phyloP scores from a whole-genome alignment of 176 grass and related monocot genomes.

The Poa pratensis region DNA sequence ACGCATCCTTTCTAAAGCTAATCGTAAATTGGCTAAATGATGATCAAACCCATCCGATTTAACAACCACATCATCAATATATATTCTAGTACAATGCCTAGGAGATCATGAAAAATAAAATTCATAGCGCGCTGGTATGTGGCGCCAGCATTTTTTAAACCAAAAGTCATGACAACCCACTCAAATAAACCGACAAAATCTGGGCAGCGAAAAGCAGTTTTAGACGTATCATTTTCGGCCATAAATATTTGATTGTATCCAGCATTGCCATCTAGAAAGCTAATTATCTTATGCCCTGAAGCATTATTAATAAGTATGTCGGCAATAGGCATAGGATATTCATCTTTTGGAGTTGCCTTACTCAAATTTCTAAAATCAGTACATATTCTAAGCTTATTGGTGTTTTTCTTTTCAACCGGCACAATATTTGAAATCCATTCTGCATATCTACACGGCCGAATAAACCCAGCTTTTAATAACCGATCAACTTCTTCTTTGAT shows the following conservation, averaged over 20 bases:
- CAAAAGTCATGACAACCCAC: conserved; percentile 18
- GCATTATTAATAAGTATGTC: neutral
- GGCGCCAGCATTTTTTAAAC: neutral
- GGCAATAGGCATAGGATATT: conserved; percentile 18
- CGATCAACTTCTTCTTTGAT: too few relatives aligned
- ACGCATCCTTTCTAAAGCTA: neutral
- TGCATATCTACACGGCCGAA: too few relatives aligned
- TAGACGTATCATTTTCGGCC: neutral
- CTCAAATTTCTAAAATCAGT: too few relatives aligned
- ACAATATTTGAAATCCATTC: too few relatives aligned
- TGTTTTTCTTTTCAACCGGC: too few relatives aligned
- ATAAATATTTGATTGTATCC: conserved; percentile 15
- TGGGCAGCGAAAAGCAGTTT: neutral
- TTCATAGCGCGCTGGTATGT: conserved; percentile 25
- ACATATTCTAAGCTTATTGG: too few relatives aligned
- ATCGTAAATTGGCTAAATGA: conserved; percentile 1
- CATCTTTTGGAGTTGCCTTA: neutral
- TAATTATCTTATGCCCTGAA: neutral
- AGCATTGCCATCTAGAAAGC: neutral
- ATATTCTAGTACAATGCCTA: neutral
- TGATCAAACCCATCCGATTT: neutral
- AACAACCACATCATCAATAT: conserved; percentile 6
- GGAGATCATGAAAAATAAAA: conserved; percentile 1
- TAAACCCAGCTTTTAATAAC: too few relatives aligned
- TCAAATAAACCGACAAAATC: conserved; percentile 5